A percentile compares a stretch with the other conserved stretches of the same genome.
These are phyloP conservation scores for Spergularia bocconei DNA, from an alignment of 148 eudicot species.

Conservation along the genomic window DNA sequence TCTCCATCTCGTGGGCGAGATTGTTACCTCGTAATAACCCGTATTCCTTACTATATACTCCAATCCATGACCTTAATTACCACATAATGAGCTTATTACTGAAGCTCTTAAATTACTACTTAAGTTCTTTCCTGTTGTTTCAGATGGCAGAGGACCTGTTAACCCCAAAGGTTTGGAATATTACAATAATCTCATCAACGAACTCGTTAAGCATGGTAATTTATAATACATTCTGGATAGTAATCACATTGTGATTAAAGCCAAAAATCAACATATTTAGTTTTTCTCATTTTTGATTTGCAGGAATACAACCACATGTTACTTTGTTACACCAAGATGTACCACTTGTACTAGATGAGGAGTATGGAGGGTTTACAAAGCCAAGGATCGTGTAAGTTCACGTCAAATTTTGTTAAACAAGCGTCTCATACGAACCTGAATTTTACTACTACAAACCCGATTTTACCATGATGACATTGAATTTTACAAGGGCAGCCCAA, in stretches of 20 bases:
- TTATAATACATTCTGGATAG: background rate
- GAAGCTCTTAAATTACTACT: background rate
- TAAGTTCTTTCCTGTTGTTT: background rate
- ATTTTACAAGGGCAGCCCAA: too few relatives aligned
- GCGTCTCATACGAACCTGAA: too few relatives aligned
- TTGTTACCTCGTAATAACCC: constrained; percentile 50
- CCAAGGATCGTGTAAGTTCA: constrained; percentile 40
- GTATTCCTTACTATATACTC: background rate
- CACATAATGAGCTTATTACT: background rate
- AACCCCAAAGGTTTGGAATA: constrained; percentile 47
- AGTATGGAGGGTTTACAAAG: constrained; percentile 62
- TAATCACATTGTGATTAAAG: background rate
- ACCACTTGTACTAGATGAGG: constrained; percentile 61
- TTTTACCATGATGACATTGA: too few relatives aligned
- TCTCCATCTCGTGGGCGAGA: constrained; percentile 79
- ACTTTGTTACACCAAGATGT: constrained; percentile 50
- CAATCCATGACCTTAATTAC: too few relatives aligned
- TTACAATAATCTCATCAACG: constrained; percentile 55
- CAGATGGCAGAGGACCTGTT: constrained; percentile 59
- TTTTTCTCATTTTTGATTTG: background rate
- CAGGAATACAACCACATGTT: constrained; percentile 76
- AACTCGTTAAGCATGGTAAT: constrained; percentile 45
- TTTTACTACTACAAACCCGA: too few relatives aligned
- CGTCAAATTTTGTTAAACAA: background rate
- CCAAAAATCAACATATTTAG: background rate